Percentiles rank a stretch among this genome's conserved stretches.
Conservation (phyloP, 1,139 yeast species). For the Wickerhamomyces sp. region DNA sequence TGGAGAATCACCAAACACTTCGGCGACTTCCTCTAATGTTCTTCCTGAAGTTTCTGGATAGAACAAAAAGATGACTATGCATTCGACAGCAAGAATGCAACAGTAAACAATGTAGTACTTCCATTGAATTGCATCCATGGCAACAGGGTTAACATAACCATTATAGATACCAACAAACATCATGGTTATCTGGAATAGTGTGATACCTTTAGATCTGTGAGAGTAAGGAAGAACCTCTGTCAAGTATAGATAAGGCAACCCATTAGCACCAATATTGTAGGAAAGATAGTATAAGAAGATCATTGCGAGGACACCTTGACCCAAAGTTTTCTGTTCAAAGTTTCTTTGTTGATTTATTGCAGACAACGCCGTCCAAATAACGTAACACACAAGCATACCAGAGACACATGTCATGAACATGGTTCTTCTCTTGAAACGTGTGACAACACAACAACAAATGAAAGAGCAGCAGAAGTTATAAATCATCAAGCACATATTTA, state of each 20-base stretch:
- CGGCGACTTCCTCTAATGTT: slow-evolving; percentile 46
- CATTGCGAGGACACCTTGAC: slow-evolving; percentile 32
- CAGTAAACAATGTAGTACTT: slow-evolving; percentile 51
- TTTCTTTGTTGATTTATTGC: slow-evolving; percentile 26
- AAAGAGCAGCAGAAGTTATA: slow-evolving; percentile 9
- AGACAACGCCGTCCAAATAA: slow-evolving; percentile 32
- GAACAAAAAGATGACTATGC: slow-evolving; percentile 33
- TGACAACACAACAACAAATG: slow-evolving; percentile 3
- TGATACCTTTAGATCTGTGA: slow-evolving; percentile 29
- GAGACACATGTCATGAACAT: slow-evolving; percentile 23
- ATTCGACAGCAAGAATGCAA: slow-evolving; percentile 34
- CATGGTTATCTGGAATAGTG: slow-evolving; percentile 25
- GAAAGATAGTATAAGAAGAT: slow-evolving; percentile 29
- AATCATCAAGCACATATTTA: slow-evolving; percentile 11
- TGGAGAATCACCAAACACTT: slow-evolving; percentile 8
- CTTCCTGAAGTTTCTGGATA: slow-evolving; percentile 46
- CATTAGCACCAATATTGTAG: slow-evolving; percentile 28
- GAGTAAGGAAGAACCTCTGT: slow-evolving; percentile 36
- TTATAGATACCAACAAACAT: slow-evolving; percentile 30
- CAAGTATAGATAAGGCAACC: slow-evolving; percentile 29
- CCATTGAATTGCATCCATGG: slow-evolving; percentile 52
- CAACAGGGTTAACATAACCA: slow-evolving; percentile 51
- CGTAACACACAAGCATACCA: slow-evolving; percentile 24
- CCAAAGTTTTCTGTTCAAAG: slow-evolving; percentile 24
- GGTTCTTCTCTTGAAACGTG: slow-evolving; percentile 30